Evolutionary conservation across 495 filamentous ascomycete species (phyloP).

Genomic region (Penicillium alfredii): DNA sequence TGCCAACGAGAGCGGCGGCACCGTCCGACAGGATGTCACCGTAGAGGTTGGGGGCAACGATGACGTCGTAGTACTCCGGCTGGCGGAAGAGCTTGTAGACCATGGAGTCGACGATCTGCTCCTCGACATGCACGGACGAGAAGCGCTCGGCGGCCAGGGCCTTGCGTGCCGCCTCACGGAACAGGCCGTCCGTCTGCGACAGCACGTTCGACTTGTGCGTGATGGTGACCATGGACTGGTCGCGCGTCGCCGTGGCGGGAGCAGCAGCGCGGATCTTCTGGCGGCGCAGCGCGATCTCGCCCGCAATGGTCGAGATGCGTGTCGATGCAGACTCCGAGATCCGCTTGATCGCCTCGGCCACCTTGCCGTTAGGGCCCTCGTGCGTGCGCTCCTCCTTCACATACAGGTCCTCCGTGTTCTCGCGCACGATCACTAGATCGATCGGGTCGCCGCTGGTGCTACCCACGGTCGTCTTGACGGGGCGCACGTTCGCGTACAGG

Average conservation of each 20-base stretch:
- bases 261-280: constrained; percentile 64
- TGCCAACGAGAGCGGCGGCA: constrained; percentile 92
- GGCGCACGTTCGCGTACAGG: constrained; percentile 95
- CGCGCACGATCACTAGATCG: constrained; percentile 95
- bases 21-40: constrained; percentile 96
- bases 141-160: constrained; percentile 63
- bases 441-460: constrained; percentile 56
- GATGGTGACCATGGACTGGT: constrained; percentile 77
- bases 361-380: constrained; percentile 64
- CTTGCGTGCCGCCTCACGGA: constrained; percentile 69
- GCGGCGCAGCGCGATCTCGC: constrained; percentile 84
- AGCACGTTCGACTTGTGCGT: constrained; percentile 99
- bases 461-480: constrained; percentile 73
- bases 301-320: constrained; percentile 87
- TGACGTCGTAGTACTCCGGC: constrained; percentile 90
- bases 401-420: constrained; percentile 98
- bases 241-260: constrained; percentile 49
- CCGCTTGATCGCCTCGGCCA: constrained; percentile 96
- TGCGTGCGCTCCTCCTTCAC: constrained; percentile 92
- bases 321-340: constrained; percentile 77
- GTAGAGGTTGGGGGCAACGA: constrained; percentile 97
- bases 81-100: constrained; percentile 99
- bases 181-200: constrained; percentile 92
- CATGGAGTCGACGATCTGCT: constrained; percentile 99
- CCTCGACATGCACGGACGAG: constrained; percentile 64